These are phyloP conservation scores for Suhomyces maxii DNA, from an alignment of 1,139 yeast species.

Conservation along the genomic window DNA sequence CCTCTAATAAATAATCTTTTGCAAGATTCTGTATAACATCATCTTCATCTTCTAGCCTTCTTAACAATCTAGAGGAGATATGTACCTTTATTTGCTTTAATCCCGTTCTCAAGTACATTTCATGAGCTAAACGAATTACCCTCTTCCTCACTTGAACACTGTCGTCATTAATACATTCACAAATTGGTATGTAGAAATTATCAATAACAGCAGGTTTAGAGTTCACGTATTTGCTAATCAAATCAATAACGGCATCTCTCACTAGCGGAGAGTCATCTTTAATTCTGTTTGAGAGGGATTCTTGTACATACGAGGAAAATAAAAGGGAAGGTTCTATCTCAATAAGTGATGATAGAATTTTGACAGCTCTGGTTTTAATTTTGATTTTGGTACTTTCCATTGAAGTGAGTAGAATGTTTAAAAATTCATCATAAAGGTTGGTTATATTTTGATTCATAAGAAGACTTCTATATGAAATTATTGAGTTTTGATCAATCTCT, in stretches of 20 bases:
- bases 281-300: conserved; percentile 52
- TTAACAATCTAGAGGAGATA: conserved; percentile 52
- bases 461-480: conserved; percentile 12
- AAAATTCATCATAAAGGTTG: conserved; percentile 51
- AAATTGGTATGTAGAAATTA: conserved; percentile 51
- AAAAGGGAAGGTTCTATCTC: conserved; percentile 54
- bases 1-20: conserved; percentile 35
- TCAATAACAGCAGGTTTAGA: conserved; percentile 45
- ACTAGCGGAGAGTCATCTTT: conserved; percentile 68
- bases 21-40: conserved; percentile 52
- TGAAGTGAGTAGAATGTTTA: conserved; percentile 48
- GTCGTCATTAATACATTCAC: conserved; percentile 54
- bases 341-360: conserved; percentile 47
- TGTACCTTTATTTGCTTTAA: conserved; percentile 35
- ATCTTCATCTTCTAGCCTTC: conserved; percentile 70
- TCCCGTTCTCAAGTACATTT: conserved; percentile 43
- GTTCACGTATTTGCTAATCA: conserved; percentile 53
- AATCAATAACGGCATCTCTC: conserved; percentile 72
- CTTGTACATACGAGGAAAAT: conserved; percentile 49
- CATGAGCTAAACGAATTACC: conserved; percentile 53
- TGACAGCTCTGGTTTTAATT: conserved; percentile 64
- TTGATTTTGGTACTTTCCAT: conserved; percentile 58
- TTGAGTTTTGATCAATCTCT: conserved; percentile 15
- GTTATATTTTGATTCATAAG: conserved; percentile 34
- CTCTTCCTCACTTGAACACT: conserved; percentile 67